phyloP scores from a whole-genome alignment of 352 stramenopile species.

The Phytophthora multivora region DNA sequence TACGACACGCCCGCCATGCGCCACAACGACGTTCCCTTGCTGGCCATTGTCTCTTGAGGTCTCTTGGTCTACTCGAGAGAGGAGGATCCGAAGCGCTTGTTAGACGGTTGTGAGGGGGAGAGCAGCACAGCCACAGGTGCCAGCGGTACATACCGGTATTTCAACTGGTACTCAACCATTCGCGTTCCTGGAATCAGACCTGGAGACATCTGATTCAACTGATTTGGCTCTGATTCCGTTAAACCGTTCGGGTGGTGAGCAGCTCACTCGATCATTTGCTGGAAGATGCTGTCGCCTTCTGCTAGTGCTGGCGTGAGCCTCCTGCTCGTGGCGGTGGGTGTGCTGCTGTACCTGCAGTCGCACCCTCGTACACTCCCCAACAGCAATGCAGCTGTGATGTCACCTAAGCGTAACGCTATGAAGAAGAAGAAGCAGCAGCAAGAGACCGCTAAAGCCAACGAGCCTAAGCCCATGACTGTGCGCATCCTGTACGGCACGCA shows the following conservation, averaged over 20 bases:
- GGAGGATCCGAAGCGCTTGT: conserved; percentile 25
- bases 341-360: conserved; percentile 44
- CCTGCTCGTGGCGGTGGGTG: conserved; percentile 57
- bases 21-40: conserved; percentile 86
- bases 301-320: conserved; percentile 43
- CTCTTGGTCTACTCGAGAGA: neutral
- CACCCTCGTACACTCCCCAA: conserved; percentile 23
- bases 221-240: conserved; percentile 13
- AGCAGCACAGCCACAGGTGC: conserved; percentile 31
- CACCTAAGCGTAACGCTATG: conserved; percentile 22
- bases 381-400: conserved; percentile 3
- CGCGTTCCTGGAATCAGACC: neutral
- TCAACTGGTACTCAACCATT: neutral
- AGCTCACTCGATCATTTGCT: conserved; percentile 18
- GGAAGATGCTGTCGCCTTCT: conserved; percentile 40
- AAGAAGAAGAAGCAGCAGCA: conserved; percentile 22
- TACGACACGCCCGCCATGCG: conserved; percentile 87
- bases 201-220: neutral
- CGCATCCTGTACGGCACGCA: conserved; percentile 89
- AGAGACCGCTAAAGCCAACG: conserved; percentile 4
- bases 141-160: neutral
- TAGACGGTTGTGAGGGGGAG: conserved; percentile 13
- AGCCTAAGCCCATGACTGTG: conserved; percentile 53
- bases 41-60: conserved; percentile 54
- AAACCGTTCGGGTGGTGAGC: conserved; percentile 28